Conservation (phyloP, 176 grass and related monocot genomes). For the Themeda triandra region DNA sequence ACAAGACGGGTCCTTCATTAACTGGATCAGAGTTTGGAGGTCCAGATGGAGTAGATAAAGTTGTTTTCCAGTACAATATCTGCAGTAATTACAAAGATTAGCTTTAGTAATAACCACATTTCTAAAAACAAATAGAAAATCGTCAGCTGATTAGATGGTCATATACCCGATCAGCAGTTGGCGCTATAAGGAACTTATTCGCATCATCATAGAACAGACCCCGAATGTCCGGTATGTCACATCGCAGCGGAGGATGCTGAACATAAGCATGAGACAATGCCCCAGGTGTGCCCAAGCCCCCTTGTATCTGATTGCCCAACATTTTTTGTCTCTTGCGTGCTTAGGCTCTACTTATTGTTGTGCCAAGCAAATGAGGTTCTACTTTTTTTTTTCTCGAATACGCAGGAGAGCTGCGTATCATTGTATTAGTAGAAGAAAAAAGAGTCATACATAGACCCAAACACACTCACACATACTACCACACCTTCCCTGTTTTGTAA, state of each 20-base stretch:
- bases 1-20: conserved; percentile 77
- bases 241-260: conserved; percentile 81
- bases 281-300: conserved; percentile 56
- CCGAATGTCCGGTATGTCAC: conserved; percentile 75
- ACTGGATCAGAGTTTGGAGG: conserved; percentile 88
- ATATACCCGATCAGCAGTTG: conserved; percentile 80
- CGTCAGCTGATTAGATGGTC: conserved; percentile 6
- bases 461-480: too few relatives aligned
- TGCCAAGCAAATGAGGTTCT: neutral
- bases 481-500: too few relatives aligned
- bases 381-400: too few relatives aligned
- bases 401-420: too few relatives aligned
- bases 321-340: conserved; percentile 23
- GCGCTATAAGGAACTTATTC: conserved; percentile 85
- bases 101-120: neutral
- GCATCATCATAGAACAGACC: conserved; percentile 92
- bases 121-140: neutral
- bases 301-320: conserved; percentile 48
- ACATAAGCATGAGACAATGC: conserved; percentile 86
- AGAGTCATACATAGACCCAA: too few relatives aligned
- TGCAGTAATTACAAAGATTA: conserved; percentile 36
- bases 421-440: too few relatives aligned
- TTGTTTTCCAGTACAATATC: conserved; percentile 92
- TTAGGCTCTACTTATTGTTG: neutral
- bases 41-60: conserved; percentile 43